Percentiles rank a stretch among this genome's conserved stretches.
Conservation (phyloP, 2,329 filamentous ascomycete genomes). For the Sclerotinia glacialis region DNA sequence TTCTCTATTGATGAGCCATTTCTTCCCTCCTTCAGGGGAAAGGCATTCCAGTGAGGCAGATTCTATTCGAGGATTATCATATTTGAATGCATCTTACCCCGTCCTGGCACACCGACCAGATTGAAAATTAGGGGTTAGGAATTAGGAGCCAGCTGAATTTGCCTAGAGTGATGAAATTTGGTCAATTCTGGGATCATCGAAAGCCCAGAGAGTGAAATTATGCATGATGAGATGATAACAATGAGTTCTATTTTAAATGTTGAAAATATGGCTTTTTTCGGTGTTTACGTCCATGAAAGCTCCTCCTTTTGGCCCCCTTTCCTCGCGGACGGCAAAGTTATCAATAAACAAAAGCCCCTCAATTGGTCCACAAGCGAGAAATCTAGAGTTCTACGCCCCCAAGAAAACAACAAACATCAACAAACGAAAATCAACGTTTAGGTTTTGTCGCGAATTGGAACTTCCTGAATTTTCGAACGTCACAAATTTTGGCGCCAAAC, state of each 20-base stretch:
- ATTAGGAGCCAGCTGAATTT: constrained; percentile 15
- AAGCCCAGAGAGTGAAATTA: constrained; percentile 3
- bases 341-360: constrained; percentile 18
- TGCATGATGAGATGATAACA: constrained; percentile 17
- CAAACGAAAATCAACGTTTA: neutral
- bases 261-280: neutral
- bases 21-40: constrained; percentile 1
- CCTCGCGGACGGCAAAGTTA: neutral
- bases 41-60: constrained; percentile 19
- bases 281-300: constrained; percentile 6
- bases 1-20: constrained; percentile 8
- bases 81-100: constrained; percentile 3
- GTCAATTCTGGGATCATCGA: constrained; percentile 9
- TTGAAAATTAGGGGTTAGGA: constrained; percentile 9
- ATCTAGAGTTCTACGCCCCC: constrained; percentile 15
- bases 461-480: neutral
- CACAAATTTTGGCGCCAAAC: neutral
- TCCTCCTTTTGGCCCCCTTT: constrained; percentile 10
- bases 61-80: neutral
- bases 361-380: constrained; percentile 18
- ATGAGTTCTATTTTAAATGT: constrained; percentile 1
- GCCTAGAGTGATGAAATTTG: constrained; percentile 4
- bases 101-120: constrained; percentile 17
- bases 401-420: constrained; percentile 15
- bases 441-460: neutral